phyloP scores from a whole-genome alignment of 2,329 filamentous ascomycete species.

The Trichoderma sp. region DNA sequence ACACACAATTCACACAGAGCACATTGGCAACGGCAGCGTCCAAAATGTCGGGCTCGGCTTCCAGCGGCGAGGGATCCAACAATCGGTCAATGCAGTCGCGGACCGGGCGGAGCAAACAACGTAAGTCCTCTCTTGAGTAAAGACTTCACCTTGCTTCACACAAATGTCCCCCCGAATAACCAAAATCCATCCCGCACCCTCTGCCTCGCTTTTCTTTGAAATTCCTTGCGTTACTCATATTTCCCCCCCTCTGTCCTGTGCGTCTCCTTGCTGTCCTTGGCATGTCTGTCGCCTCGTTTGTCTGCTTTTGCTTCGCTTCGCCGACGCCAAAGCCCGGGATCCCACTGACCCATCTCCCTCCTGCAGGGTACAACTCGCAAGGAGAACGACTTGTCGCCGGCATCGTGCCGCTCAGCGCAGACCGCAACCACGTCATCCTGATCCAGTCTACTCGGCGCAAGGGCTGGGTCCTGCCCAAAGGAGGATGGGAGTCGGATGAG shows the following conservation, averaged over 20 bases:
- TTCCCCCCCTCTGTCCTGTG: not conserved
- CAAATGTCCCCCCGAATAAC: not conserved
- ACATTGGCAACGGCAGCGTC: slow-evolving; percentile 20
- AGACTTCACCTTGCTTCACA: not conserved
- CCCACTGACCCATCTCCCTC: slow-evolving; percentile 26
- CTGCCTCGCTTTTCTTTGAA: not conserved
- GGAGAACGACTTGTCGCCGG: slow-evolving; percentile 95
- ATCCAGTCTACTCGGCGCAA: slow-evolving; percentile 89
- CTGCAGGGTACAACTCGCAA: slow-evolving; percentile 80
- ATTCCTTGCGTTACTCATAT: not conserved
- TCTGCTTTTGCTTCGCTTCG: slow-evolving; percentile 20
- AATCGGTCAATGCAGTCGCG: slow-evolving; percentile 67
- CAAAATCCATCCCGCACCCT: not conserved
- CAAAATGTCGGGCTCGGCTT: slow-evolving; percentile 39
- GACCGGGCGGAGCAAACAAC: slow-evolving; percentile 73
- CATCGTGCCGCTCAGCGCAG: slow-evolving; percentile 81
- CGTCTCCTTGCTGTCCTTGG: slow-evolving; percentile 5
- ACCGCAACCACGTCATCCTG: slow-evolving; percentile 84
- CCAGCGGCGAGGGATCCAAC: slow-evolving; percentile 34
- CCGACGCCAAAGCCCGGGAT: slow-evolving; percentile 19
- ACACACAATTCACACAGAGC: not conserved
- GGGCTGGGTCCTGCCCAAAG: slow-evolving; percentile 96
- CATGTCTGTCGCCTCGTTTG: not conserved
- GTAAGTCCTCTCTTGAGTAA: slow-evolving; percentile 52
- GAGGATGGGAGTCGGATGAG: slow-evolving; percentile 96